A percentile compares a stretch with the other conserved stretches of the same genome.
phyloP scores from a whole-genome alignment of 768 basidiomycete genomes.

The Albatrellus ellisii region DNA sequence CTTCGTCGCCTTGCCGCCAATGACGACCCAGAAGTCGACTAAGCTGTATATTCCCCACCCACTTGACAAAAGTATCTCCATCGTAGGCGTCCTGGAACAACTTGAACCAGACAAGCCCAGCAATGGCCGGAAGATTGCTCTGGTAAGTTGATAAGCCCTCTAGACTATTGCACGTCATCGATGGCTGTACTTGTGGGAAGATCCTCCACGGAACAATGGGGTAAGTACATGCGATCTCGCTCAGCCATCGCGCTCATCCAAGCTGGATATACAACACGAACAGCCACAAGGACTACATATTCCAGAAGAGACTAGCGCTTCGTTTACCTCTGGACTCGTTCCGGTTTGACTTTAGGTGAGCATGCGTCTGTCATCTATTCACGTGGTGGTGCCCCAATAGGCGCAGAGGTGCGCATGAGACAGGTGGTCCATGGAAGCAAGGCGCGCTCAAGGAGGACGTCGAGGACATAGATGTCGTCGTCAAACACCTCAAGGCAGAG shows the following conservation, averaged over 20 bases:
- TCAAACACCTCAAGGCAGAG: constrained; percentile 38
- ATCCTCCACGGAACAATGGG: constrained; percentile 73
- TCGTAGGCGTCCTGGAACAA: constrained; percentile 6
- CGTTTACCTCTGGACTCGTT: constrained; percentile 67
- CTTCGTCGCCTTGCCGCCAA: constrained; percentile 17
- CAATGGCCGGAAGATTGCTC: constrained; percentile 3
- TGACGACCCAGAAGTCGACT: not conserved
- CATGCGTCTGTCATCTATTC: constrained; percentile 1
- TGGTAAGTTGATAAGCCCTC: constrained; percentile 3
- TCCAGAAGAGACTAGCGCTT: constrained; percentile 57
- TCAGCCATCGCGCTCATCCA: not conserved
- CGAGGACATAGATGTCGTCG: constrained; percentile 53
- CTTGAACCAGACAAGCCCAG: constrained; percentile 3
- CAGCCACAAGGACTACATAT: constrained; percentile 80
- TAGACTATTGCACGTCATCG: not conserved
- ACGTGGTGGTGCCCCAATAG: not conserved
- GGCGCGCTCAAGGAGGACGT: constrained; percentile 48
- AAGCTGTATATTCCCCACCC: constrained; percentile 3
- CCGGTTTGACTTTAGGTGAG: constrained; percentile 77
- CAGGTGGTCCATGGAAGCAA: constrained; percentile 50
- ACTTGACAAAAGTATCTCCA: not conserved
- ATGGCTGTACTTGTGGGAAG: constrained; percentile 23
- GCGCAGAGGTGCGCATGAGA: constrained; percentile 68
- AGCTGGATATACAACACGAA: not conserved
- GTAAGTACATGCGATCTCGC: constrained; percentile 25